These are phyloP conservation scores for Trichoderma sp. DNA, from an alignment of 2,329 filamentous ascomycete genomes.

Conservation along the genomic window DNA sequence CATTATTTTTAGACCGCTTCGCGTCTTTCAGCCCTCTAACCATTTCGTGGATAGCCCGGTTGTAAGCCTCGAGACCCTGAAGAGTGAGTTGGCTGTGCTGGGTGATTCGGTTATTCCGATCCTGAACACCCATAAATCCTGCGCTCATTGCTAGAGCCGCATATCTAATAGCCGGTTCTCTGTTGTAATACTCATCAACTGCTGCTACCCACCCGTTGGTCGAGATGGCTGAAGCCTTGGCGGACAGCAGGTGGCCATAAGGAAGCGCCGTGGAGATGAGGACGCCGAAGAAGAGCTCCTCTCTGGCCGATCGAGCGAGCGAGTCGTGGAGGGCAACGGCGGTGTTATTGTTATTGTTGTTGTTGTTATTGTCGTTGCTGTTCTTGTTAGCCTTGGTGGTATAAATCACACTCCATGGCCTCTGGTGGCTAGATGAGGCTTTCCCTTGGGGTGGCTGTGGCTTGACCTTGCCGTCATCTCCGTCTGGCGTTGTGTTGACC, in stretches of 20 bases:
- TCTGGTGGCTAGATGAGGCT: background rate
- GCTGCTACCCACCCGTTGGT: slow-evolving; percentile 25
- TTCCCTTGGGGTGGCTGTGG: background rate
- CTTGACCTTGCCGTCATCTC: background rate
- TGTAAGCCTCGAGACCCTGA: slow-evolving; percentile 26
- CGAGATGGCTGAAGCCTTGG: slow-evolving; percentile 16
- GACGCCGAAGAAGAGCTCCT: slow-evolving; percentile 22
- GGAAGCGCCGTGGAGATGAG: slow-evolving; percentile 20
- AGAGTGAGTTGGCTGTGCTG: slow-evolving; percentile 23
- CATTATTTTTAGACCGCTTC: slow-evolving; percentile 20
- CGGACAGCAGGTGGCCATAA: slow-evolving; percentile 17
- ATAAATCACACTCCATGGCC: slow-evolving; percentile 14
- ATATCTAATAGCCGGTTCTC: slow-evolving; percentile 21
- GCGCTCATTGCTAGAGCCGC: slow-evolving; percentile 25
- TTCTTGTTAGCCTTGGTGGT: background rate
- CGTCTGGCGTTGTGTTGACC: slow-evolving; percentile 19
- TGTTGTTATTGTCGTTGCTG: background rate
- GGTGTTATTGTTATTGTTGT: background rate
- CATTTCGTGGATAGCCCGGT: slow-evolving; percentile 22
- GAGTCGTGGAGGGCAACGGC: slow-evolving; percentile 14
- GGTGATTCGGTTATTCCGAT: slow-evolving; percentile 21
- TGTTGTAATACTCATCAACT: slow-evolving; percentile 23
- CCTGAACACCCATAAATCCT: slow-evolving; percentile 22
- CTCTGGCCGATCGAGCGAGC: slow-evolving; percentile 21
- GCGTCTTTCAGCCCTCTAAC: slow-evolving; percentile 15